Percentiles rank a stretch among this genome's conserved stretches.
Evolutionary conservation across 208 protist genomes (phyloP).

Genomic region (Acanthamoeba quina): DNA sequence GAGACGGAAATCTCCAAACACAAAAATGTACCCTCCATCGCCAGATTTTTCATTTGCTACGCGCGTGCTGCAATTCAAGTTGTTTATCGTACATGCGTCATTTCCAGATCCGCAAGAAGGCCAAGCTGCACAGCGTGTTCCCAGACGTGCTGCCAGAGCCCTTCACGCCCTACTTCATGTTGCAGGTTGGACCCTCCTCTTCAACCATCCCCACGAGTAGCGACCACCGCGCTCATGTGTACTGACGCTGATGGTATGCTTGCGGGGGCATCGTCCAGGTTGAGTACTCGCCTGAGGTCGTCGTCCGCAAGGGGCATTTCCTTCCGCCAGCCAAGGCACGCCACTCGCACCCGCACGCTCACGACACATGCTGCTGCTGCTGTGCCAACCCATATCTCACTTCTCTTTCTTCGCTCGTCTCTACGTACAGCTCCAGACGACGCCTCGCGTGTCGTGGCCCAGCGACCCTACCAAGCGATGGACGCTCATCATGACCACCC

Average conservation of each 20-base stretch:
- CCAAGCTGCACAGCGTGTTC: conserved; percentile 13
- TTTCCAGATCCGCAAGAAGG: conserved; percentile 40
- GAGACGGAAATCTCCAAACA: conserved; percentile 48
- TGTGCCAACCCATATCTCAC: no score
- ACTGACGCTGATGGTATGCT: neutral
- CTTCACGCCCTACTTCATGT: conserved; percentile 11
- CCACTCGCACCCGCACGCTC: neutral
- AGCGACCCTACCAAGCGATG: neutral
- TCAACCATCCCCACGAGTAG: neutral
- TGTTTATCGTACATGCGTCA: no score
- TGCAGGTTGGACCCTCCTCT: neutral
- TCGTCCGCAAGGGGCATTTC: conserved; percentile 26
- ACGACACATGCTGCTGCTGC: no score
- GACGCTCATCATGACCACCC: conserved; percentile 47
- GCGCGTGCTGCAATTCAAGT: no score
- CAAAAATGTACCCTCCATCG: conserved; percentile 6
- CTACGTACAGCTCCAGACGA: neutral
- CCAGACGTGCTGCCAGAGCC: conserved; percentile 43
- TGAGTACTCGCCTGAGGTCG: conserved; percentile 1
- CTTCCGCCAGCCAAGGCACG: neutral
- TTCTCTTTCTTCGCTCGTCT: neutral
- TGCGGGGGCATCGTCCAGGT: neutral
- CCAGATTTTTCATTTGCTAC: neutral
- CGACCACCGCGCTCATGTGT: neutral
- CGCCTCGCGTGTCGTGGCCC: neutral